Percentiles rank a stretch among this genome's conserved stretches.
These are phyloP conservation scores for Larix kaempferi DNA, from an alignment of 75 land plant species.

Conservation along the genomic window DNA sequence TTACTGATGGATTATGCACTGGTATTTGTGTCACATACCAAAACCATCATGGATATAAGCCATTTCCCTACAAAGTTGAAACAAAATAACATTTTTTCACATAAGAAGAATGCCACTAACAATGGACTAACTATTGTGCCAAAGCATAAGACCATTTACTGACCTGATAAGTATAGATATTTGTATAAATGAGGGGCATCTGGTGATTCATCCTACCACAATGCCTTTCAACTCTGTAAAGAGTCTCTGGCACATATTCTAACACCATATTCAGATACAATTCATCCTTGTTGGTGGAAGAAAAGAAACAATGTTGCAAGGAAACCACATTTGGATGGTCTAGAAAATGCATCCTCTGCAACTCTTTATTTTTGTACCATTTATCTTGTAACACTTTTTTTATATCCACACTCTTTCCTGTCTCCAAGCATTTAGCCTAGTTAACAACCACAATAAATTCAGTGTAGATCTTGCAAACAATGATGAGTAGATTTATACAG, in stretches of 20 bases:
- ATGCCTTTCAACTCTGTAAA: conserved; percentile 49
- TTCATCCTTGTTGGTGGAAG: conserved; percentile 81
- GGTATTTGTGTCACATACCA: conserved; percentile 86
- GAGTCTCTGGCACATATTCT: conserved; percentile 84
- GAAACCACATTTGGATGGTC: too few species aligned
- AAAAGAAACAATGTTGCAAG: conserved; percentile 74
- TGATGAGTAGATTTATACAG: too few species aligned
- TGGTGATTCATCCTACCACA: conserved; percentile 44
- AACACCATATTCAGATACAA: conserved; percentile 84
- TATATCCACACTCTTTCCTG: too few species aligned
- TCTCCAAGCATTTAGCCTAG: too few species aligned
- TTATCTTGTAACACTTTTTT: too few species aligned
- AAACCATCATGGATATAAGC: conserved; percentile 71
- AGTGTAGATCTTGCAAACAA: too few species aligned
- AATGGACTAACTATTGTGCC: not conserved
- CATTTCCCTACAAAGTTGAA: conserved; percentile 77
- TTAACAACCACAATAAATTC: too few species aligned
- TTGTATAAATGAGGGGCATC: conserved; percentile 58
- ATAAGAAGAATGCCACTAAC: not conserved
- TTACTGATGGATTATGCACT: too few species aligned
- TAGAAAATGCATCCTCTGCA: too few species aligned
- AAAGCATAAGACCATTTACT: not conserved
- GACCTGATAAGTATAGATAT: not conserved
- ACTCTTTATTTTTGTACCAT: too few species aligned
- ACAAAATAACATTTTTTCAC: not conserved